Conservation (phyloP, 192 early-diverging fungal genomes). For the Coemansia sp. region DNA sequence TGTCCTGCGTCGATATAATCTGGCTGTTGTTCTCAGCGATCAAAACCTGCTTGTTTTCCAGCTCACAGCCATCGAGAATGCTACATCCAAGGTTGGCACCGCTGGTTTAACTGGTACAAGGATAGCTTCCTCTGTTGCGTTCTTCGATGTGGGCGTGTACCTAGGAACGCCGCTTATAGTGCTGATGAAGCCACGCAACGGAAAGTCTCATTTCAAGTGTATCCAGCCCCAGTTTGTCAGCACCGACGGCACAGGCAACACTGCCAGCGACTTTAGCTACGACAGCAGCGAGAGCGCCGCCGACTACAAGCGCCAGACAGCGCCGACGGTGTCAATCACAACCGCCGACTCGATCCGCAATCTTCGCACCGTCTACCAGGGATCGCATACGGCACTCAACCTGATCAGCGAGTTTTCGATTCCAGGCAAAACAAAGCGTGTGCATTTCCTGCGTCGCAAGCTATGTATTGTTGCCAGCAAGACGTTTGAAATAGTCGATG, state of each 20-base stretch:
- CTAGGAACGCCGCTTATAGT: constrained; percentile 43
- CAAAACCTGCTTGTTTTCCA: constrained; percentile 41
- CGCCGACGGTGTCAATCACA: background rate
- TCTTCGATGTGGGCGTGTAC: constrained; percentile 49
- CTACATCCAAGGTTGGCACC: constrained; percentile 18
- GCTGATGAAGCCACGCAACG: constrained; percentile 46
- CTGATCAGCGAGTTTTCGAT: constrained; percentile 52
- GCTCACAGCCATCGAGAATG: constrained; percentile 40
- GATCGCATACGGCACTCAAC: constrained; percentile 25
- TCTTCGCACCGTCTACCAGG: constrained; percentile 42
- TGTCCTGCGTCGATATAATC: constrained; percentile 35
- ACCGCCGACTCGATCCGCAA: constrained; percentile 3
- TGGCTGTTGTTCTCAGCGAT: constrained; percentile 46
- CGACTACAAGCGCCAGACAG: constrained; percentile 2
- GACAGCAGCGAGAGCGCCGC: constrained; percentile 16
- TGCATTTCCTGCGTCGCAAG: constrained; percentile 83
- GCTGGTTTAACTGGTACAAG: constrained; percentile 28
- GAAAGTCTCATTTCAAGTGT: constrained; percentile 56
- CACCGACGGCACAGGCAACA: background rate
- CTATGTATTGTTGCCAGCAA: constrained; percentile 86
- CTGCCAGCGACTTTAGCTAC: constrained; percentile 8
- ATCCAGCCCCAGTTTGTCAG: constrained; percentile 35
- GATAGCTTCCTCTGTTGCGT: constrained; percentile 47
- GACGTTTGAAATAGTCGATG: constrained; percentile 95
- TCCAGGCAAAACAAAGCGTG: constrained; percentile 61